Base-by-base conservation (phyloP, 805 yeast species). In the Lipomyces starkeyi region DNA sequence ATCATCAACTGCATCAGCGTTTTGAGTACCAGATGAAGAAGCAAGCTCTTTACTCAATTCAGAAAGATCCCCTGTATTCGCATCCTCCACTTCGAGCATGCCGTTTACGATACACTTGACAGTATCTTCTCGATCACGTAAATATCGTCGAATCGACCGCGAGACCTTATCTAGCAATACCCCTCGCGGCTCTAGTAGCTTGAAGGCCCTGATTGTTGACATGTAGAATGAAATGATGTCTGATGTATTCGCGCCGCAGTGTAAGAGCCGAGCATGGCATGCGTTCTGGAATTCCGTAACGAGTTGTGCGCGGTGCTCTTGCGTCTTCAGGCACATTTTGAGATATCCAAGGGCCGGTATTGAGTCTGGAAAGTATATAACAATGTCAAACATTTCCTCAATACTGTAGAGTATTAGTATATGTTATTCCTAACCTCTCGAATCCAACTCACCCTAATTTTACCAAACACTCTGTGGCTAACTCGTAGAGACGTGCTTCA, bases 151-250 rank as follows among this genome's bases (percentile, higher is more conserved):
- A 2, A 93, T 90, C 1, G 95, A 95, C 43, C 92, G 78, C 0
- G 91, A 87, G 0, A 91, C 93, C 60, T 87, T 86, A 75, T 91
- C 97, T 7, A 93, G 80, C 37, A 93, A 79, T 0, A 91, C 94
- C 0, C 97, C 97, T 52, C 91, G 83, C 6, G 97, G 96, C 74
- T 94, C 98, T n/a, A 95, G 81, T 0, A 88, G 79, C 34, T 89
- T 76, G 67, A 94, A 91, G 0, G 93, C 83, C 70, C 86, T 83
- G 58, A 93, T 89, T 0, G 93, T 86, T 17, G 87, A 85, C 3
- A 90, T 87, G 75, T 91, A 94, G 63, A 84, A 86, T 1, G 85
- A 78, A 32, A 94, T 84, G 7, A 92, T 87, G 61, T 88, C 91
- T 3, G 84, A 83, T 0, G 98, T 94, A 72, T 90, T 87, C 0